Conservation (phyloP, 176 grass and related monocot species). For the Musa schizocarpa region DNA sequence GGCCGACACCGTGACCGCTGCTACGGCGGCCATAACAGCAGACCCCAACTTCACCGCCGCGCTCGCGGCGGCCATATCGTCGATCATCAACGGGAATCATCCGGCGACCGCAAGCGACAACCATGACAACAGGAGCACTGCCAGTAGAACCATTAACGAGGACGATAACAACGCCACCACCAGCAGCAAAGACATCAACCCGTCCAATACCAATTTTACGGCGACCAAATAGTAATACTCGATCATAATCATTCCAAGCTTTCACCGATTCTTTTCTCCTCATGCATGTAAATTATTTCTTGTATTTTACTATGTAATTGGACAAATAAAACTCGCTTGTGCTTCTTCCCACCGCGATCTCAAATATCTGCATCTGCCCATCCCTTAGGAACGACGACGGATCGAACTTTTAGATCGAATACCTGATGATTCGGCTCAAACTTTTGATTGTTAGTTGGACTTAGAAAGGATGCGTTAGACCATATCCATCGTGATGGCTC, state of each 20-base stretch:
- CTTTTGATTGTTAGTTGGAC: too few relatives aligned
- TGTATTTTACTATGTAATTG: background rate
- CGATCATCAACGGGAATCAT: conserved; percentile 51
- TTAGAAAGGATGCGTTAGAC: too few relatives aligned
- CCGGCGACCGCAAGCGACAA: background rate
- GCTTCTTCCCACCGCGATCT: too few relatives aligned
- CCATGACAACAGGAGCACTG: conserved; percentile 10
- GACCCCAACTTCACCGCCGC: conserved; percentile 86
- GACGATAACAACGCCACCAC: conserved; percentile 23
- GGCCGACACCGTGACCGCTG: conserved; percentile 49
- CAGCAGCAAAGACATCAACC: background rate
- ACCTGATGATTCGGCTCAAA: background rate
- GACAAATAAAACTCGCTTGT: background rate
- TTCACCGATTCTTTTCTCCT: background rate
- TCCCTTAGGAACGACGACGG: too few relatives aligned
- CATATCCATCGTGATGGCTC: background rate
- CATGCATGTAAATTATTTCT: background rate
- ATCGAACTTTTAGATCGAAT: background rate
- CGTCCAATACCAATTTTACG: background rate
- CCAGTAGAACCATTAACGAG: background rate
- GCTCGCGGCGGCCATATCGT: conserved; percentile 73
- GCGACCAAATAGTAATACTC: background rate
- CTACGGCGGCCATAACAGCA: conserved; percentile 66
- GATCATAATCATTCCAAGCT: background rate
- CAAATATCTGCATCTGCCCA: too few relatives aligned